phyloP scores from a whole-genome alignment of 2,329 filamentous ascomycete genomes.

The Cadophora gregata region DNA sequence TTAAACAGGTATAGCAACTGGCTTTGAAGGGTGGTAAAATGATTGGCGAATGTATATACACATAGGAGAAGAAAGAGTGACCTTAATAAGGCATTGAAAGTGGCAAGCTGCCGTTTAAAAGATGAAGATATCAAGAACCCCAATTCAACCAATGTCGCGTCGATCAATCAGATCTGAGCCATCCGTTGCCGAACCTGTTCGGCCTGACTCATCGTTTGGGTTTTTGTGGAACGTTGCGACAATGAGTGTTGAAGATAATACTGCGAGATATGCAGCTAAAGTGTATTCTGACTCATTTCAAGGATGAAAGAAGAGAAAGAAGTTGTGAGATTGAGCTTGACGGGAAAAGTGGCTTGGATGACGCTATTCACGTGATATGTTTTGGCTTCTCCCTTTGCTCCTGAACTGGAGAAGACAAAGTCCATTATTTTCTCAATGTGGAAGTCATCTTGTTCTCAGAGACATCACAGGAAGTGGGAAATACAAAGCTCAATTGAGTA shows the following conservation, averaged over 20 bases:
- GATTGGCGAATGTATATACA: not conserved
- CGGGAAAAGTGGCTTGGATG: not conserved
- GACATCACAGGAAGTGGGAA: not conserved
- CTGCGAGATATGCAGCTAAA: not conserved
- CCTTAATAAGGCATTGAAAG: not conserved
- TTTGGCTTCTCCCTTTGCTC: not conserved
- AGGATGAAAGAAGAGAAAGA: not conserved
- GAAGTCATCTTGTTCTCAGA: not conserved
- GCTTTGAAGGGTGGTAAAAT: not conserved
- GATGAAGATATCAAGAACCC: not conserved
- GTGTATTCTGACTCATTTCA: not conserved
- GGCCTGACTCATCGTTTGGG: constrained; percentile 13
- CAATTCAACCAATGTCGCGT: not conserved
- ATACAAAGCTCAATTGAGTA: not conserved
- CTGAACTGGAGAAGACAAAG: not conserved
- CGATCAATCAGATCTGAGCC: constrained; percentile 2
- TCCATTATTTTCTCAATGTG: too few relatives aligned
- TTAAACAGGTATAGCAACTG: not conserved
- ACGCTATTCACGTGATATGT: not conserved
- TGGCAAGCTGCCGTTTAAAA: not conserved
- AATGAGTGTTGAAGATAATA: not conserved
- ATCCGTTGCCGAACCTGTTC: constrained; percentile 7
- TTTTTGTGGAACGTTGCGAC: not conserved
- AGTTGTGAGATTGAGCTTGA: not conserved
- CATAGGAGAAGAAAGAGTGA: not conserved